Evolutionary conservation across 441 rosid genomes (phyloP).

Genomic region (Pelargonium myrrhifolium): DNA sequence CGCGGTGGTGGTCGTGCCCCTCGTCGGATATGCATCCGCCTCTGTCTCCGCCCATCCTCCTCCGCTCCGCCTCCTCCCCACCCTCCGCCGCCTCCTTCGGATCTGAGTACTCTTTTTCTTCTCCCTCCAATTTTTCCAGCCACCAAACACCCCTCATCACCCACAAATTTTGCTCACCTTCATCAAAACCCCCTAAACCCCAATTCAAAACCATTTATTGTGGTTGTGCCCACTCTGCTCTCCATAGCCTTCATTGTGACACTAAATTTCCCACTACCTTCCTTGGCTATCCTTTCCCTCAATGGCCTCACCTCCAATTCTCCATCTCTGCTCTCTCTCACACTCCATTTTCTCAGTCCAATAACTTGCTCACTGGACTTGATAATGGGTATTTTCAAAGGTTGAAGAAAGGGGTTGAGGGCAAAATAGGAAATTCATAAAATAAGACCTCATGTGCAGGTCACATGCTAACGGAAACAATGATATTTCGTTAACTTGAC

Average conservation of each 20-base stretch:
- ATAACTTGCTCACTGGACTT: constrained; percentile 52
- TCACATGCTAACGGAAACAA: no score
- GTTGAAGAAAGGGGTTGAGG: no score
- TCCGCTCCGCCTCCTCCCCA: no score
- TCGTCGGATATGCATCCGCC: no score
- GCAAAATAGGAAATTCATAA: no score
- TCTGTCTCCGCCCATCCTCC: no score
- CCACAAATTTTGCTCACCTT: constrained; percentile 6
- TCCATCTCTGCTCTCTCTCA: constrained; percentile 36
- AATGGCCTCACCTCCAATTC: constrained; percentile 28
- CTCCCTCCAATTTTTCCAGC: constrained; percentile 25
- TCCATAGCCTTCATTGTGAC: constrained; percentile 56
- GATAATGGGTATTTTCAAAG: constrained; percentile 48
- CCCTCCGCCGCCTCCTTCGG: no score
- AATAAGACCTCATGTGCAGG: no score
- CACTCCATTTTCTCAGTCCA: constrained; percentile 91
- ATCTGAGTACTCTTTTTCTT: constrained; percentile 23
- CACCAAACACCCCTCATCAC: constrained; percentile 10
- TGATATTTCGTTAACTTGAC: no score
- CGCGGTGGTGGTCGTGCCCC: no score
- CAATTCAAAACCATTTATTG: constrained; percentile 22
- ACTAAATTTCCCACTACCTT: constrained; percentile 42
- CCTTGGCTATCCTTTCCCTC: constrained; percentile 59
- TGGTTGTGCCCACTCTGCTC: constrained; percentile 39
- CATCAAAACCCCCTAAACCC: constrained; percentile 14